Conservation (phyloP, 2,329 filamentous ascomycete species). For the Neocatenulostroma microsporum region DNA sequence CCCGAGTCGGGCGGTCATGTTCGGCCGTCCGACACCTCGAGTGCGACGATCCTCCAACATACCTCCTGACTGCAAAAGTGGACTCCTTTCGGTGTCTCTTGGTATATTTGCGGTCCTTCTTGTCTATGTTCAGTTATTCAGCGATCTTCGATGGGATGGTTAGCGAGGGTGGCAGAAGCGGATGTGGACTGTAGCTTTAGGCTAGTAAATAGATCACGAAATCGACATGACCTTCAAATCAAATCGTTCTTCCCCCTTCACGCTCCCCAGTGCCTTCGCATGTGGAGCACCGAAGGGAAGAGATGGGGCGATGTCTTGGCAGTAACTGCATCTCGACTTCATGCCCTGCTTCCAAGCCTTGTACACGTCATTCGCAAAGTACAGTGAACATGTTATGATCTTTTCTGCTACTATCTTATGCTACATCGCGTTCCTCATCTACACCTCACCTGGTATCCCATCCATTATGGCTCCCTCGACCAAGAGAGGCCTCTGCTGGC, state of each 20-base stretch:
- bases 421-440: neutral
- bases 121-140: neutral
- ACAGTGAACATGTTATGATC: constrained; percentile 1
- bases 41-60: constrained; percentile 7
- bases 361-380: too few species aligned
- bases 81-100: neutral
- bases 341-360: too few species aligned
- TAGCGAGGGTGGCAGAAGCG: neutral
- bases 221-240: too few species aligned
- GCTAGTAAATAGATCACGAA: constrained; percentile 2
- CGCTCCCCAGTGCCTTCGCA: too few species aligned
- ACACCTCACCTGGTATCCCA: neutral
- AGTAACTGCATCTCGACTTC: too few species aligned
- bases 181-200: neutral
- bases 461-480: constrained; percentile 7
- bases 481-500: constrained; percentile 30
- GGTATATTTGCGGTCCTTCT: neutral
- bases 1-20: constrained; percentile 11
- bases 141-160: neutral
- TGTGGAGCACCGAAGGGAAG: too few species aligned
- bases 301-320: too few species aligned
- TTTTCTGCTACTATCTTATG: neutral
- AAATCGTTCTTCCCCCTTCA: too few species aligned
- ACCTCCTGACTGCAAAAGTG: neutral
- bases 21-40: constrained; percentile 9